Evolutionary conservation across 495 filamentous ascomycete species (phyloP).

Genomic region (Penicillium coffeae): DNA sequence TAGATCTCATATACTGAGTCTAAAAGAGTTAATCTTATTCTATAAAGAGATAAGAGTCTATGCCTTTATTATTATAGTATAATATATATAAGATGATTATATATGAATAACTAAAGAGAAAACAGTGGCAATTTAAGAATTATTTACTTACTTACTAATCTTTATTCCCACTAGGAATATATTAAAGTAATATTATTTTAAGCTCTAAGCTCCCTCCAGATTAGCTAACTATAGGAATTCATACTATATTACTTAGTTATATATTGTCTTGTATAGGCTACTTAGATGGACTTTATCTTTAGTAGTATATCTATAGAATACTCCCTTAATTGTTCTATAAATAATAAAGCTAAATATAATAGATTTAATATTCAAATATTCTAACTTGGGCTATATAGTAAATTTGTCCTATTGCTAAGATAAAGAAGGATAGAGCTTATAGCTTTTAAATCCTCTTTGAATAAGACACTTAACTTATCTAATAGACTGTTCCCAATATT

Average conservation of each 20-base stretch:
- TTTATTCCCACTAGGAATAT: slow-evolving; percentile 1
- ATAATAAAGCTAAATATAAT: not conserved
- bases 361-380: not conserved
- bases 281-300: not conserved
- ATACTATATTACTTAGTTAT: not conserved
- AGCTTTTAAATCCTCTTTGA: not conserved
- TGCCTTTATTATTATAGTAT: not conserved
- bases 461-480: not conserved
- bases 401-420: not conserved
- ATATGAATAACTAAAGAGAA: not conserved
- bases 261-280: not conserved
- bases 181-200: slow-evolving; percentile 2
- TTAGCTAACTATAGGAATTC: slow-evolving; percentile 3
- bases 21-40: not conserved
- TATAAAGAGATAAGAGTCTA: not conserved
- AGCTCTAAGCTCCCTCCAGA: slow-evolving; percentile 1
- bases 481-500: slow-evolving; percentile 1
- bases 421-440: not conserved
- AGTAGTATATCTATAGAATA: not conserved
- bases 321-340: not conserved
- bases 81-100: not conserved
- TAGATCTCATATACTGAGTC: not conserved
- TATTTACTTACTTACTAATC: not conserved
- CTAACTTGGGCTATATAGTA: not conserved
- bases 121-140: not conserved